Evolutionary conservation across 179 eudicot genomes (phyloP).

Genomic region (Pouteria campechiana): DNA sequence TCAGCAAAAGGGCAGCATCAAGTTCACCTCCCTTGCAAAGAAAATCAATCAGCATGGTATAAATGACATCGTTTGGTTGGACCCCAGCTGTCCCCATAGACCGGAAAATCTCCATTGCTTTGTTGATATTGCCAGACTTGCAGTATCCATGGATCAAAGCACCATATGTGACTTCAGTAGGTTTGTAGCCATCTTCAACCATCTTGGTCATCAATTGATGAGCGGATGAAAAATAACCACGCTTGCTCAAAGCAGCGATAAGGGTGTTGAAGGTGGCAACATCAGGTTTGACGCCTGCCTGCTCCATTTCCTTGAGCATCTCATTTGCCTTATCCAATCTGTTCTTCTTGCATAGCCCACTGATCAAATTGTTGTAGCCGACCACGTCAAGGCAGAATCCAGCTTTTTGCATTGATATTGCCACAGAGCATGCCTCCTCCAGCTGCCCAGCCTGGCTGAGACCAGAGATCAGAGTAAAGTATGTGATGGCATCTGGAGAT

Average conservation of each 20-base stretch:
- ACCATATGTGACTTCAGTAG: constrained; percentile 64
- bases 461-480: constrained; percentile 62
- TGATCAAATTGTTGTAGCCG: constrained; percentile 55
- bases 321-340: constrained; percentile 38
- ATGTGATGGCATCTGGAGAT: constrained; percentile 51
- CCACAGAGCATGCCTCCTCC: constrained; percentile 46
- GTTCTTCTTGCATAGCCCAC: constrained; percentile 60
- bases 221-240: constrained; percentile 41
- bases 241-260: constrained; percentile 45
- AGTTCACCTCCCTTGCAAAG: constrained; percentile 40
- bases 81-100: constrained; percentile 31
- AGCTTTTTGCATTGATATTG: constrained; percentile 38
- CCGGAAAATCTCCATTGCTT: constrained; percentile 55
- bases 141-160: constrained; percentile 55
- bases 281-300: constrained; percentile 45
- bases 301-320: constrained; percentile 51
- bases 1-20: constrained; percentile 42
- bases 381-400: constrained; percentile 56
- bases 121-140: constrained; percentile 29
- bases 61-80: constrained; percentile 64
- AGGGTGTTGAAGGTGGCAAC: constrained; percentile 56
- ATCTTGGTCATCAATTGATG: constrained; percentile 38
- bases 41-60: constrained; percentile 53
- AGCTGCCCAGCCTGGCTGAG: constrained; percentile 48
- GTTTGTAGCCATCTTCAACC: constrained; percentile 32